Conservation (phyloP, 768 basidiomycete genomes). For the Boletus coccyginus region DNA sequence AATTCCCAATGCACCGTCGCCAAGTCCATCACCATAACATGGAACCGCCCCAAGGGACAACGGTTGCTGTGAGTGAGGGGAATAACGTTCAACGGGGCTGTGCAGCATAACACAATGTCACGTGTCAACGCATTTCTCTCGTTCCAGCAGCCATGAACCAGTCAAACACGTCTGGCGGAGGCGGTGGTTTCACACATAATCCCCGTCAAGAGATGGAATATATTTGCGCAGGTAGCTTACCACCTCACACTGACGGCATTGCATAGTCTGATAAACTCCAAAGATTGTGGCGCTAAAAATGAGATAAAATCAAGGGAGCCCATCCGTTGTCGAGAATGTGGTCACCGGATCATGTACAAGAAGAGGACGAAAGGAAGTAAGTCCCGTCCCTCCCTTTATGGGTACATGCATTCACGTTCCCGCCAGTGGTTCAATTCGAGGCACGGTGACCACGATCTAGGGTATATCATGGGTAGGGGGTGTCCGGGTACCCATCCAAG, state of each 20-base stretch:
- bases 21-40: conserved; percentile 7
- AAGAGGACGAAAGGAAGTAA: conserved; percentile 91
- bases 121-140: conserved; percentile 7
- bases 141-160: conserved; percentile 36
- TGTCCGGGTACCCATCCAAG: no score
- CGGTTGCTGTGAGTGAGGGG: not conserved
- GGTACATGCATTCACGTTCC: not conserved
- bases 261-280: conserved; percentile 10
- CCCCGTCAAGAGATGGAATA: conserved; percentile 74
- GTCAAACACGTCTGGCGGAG: conserved; percentile 32
- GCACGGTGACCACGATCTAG: conserved; percentile 21
- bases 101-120: conserved; percentile 9
- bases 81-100: not conserved
- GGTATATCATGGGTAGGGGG: no score
- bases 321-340: conserved; percentile 94
- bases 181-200: conserved; percentile 35
- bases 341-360: conserved; percentile 99
- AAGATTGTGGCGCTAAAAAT: conserved; percentile 92
- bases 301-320: conserved; percentile 89
- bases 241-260: not conserved
- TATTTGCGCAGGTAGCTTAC: conserved; percentile 70
- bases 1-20: conserved; percentile 15
- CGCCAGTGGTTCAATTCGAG: conserved; percentile 34
- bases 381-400: conserved; percentile 28
- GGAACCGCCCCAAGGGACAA: not conserved